Base-by-base conservation (phyloP, 2,329 filamentous ascomycete genomes). In the Hortaea sp. region DNA sequence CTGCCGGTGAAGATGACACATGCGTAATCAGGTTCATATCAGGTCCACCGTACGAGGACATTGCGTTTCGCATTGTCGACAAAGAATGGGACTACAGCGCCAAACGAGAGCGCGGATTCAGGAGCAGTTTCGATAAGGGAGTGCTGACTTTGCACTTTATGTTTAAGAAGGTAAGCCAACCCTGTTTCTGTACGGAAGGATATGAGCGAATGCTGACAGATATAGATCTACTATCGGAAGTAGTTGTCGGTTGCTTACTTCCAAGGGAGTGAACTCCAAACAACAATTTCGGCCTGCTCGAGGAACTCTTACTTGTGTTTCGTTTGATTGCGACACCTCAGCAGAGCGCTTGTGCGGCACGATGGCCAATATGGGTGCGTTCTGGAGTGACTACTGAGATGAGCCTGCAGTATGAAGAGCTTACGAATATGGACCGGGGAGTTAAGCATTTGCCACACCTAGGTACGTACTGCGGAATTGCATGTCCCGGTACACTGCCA, bases 1-100 rank as follows among this genome's bases (percentile, higher is more conserved):
- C 87, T 0, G 90, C 92, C 31, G 92, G 92, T 5, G 88, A 97
- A 66, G 89, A 95, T 63, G 92, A 98, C 66, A 98, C 90, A 1
- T 98, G 92, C 66, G 73, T 98, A 50, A 95, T 98, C 58, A 82
- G 89, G 27, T 98, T 98, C 69, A 85, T 95, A 62, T 88, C 90
- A 27, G 92, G 94, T 0, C 85, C 90, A 4, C 92, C 92, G 5
- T 98, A 98, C 63, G 87, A 95, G 66, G 92, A 98, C 61, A 84
- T 98, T 61, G 92, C 90, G 6, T 98, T 98, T 63, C 81, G 90
- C 35, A 95, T 98, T 55, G 89, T 98, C 35, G 92, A 98, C 67
- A 90, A 92, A 53, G 92, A 98, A 68, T 98, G 92, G 92, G 92
- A 98, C 66, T 98, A 95, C 64, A 95, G 88, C 64, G 87, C 90